Percentiles rank a stretch among this genome's conserved stretches.
These are phyloP conservation scores for Celoporthe dispersa DNA, from an alignment of 2,329 filamentous ascomycete species.

Conservation along the genomic window DNA sequence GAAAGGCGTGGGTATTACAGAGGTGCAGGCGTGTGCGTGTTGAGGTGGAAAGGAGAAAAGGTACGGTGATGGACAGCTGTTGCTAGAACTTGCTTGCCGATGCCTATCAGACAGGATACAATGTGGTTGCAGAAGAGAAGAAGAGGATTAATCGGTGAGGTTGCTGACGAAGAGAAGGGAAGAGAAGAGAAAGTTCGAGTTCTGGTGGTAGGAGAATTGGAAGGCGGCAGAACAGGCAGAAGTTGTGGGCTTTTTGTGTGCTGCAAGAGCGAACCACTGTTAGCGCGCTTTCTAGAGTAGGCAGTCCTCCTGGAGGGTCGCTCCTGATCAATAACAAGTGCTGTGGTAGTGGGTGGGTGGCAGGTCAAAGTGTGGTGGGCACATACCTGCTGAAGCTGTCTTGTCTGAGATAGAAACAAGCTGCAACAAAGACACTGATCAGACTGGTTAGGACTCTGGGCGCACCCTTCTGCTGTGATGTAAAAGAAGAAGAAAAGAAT, in stretches of 20 bases:
- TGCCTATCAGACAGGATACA: background rate
- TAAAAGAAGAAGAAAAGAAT: background rate
- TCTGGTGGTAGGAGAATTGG: background rate
- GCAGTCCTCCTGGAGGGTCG: background rate
- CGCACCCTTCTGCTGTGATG: background rate
- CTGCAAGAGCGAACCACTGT: background rate
- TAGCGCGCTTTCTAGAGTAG: background rate
- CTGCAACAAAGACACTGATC: background rate
- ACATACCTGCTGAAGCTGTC: background rate
- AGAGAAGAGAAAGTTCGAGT: background rate
- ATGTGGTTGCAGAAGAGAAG: background rate
- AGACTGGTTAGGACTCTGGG: background rate
- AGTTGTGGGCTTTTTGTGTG: background rate
- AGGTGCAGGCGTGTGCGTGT: background rate
- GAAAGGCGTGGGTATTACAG: constrained; percentile 2
- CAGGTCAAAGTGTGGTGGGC: background rate
- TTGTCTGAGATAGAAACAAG: background rate
- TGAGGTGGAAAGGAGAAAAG: no score
- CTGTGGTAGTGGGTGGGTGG: background rate
- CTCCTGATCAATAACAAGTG: background rate
- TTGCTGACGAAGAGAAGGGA: background rate
- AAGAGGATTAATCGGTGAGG: background rate
- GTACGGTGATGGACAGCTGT: no score
- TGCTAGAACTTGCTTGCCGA: background rate
- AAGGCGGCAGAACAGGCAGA: background rate